Evolutionary conservation across 257 asterid genomes (phyloP).

Genomic region (Solanum piurae): DNA sequence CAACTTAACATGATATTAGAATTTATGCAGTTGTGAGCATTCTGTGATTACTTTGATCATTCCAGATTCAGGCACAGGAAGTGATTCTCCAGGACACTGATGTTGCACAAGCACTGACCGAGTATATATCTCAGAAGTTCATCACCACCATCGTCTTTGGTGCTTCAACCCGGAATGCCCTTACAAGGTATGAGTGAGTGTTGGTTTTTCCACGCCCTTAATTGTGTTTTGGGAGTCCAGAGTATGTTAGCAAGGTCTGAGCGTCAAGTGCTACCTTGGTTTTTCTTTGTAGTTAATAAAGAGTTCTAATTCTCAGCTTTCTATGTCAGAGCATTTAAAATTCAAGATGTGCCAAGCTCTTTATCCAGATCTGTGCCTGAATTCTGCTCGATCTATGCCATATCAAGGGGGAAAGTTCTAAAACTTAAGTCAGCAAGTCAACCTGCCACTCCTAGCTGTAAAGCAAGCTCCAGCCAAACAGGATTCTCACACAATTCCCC

Average conservation of each 20-base stretch:
- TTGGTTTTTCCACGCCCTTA: not conserved
- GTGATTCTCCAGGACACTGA: constrained; percentile 50
- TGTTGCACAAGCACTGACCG: constrained; percentile 39
- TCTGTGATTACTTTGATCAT: not conserved
- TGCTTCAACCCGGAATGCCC: constrained; percentile 48
- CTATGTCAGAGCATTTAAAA: constrained; percentile 57
- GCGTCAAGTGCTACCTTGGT: not conserved
- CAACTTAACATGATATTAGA: not conserved
- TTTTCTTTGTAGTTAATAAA: not conserved
- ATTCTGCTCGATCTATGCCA: constrained; percentile 49
- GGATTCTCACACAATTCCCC: constrained; percentile 12
- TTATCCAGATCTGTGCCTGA: constrained; percentile 51
- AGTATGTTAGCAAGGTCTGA: not conserved
- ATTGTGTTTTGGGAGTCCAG: not conserved
- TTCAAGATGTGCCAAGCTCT: constrained; percentile 38
- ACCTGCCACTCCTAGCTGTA: constrained; percentile 24
- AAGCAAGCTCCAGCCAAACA: constrained; percentile 13
- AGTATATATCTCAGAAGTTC: constrained; percentile 24
- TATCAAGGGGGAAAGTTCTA: constrained; percentile 36
- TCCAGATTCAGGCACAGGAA: constrained; percentile 64
- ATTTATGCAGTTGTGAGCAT: not conserved
- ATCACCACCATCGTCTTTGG: constrained; percentile 57
- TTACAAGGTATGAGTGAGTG: constrained; percentile 35
- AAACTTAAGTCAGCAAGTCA: constrained; percentile 37
- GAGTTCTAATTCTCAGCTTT: not conserved